Conservation (phyloP, 1,284 basidiomycete genomes). For the Phellopilus nigrolimitatus region DNA sequence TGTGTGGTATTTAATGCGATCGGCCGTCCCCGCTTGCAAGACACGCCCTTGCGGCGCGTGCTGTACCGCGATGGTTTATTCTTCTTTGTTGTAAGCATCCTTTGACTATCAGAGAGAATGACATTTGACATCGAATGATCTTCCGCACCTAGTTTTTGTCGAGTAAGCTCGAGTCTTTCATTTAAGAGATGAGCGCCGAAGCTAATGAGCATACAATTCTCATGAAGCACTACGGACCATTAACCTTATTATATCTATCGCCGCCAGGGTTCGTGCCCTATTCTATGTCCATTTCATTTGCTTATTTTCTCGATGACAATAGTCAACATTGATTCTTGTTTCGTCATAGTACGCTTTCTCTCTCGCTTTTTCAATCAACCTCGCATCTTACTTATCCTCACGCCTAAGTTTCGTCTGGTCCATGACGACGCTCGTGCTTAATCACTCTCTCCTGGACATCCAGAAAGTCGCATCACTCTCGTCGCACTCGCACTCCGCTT, state of each 20-base stretch:
- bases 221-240: constrained; percentile 6
- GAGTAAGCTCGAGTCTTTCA: too few species aligned
- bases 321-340: too few species aligned
- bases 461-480: constrained; percentile 9
- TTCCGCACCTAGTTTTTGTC: too few species aligned
- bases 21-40: constrained; percentile 20
- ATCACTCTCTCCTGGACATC: constrained; percentile 18
- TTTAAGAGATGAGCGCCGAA: too few species aligned
- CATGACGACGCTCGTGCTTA: constrained; percentile 18
- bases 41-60: constrained; percentile 11
- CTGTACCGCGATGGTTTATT: constrained; percentile 24
- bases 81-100: constrained; percentile 21
- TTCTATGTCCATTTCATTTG: background rate
- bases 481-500: background rate
- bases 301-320: too few species aligned
- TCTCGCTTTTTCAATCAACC: background rate
- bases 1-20: constrained; percentile 21
- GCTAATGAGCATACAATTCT: too few species aligned
- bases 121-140: too few species aligned
- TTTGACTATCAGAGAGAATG: too few species aligned
- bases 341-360: background rate
- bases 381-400: background rate
- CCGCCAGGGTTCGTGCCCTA: constrained; percentile 14
- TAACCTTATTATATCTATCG: constrained; percentile 14
- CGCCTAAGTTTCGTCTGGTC: constrained; percentile 18